Evolutionary conservation across 495 filamentous ascomycete species (phyloP), one percentile per base, ranked within the genome.

Genomic region (Thermochaetoides thermophila): DNA sequence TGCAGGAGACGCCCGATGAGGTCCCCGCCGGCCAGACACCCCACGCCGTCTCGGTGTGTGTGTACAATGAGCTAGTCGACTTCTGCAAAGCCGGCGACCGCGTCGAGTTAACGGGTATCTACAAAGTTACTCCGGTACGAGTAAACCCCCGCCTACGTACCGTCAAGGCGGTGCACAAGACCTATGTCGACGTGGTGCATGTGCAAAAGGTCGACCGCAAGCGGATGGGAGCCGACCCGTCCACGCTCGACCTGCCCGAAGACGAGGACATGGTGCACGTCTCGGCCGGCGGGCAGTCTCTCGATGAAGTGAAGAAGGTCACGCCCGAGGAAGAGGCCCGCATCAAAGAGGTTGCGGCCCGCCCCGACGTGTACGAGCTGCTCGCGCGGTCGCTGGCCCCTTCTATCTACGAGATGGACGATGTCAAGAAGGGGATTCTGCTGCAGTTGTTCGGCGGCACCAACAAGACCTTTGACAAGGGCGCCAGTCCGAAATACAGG

Each of bases 401-500:
- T 13, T 93, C 84, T 38, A 72, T 99, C 43, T 96, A 91, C 60
- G 89, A 99, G 53, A 84, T 89, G 81, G 91, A 96, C 38, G 89
- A 99, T 51, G 83, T 96, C 22, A 96, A 96, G 69, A 97, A 97
- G 55, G 89, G 89, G 17, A 92, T 97, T 35, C 63, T 97, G 8
- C 74, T 97, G 3, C 89, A 97, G 47, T 67, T 97, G 29, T 97
- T 97, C 49, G 91, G 89, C 11, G 89, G 89, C 17, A 95, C 89
- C n/a, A 97, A 97, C 61, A 97, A 97, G 57, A 76, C 80, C 0
- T 97, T 97, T 53, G 78, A 95, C 44, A 93, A 94, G 55, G 89
- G 89, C 29, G 89, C 85, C 36, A 91, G 80, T 47, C 89, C 89
- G 7, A 84, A 78, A 39, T 97, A 97, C 52, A 74, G 89, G 56